Conservation (phyloP, 352 stramenopile genomes). For the Phytophthora pistaciae region DNA sequence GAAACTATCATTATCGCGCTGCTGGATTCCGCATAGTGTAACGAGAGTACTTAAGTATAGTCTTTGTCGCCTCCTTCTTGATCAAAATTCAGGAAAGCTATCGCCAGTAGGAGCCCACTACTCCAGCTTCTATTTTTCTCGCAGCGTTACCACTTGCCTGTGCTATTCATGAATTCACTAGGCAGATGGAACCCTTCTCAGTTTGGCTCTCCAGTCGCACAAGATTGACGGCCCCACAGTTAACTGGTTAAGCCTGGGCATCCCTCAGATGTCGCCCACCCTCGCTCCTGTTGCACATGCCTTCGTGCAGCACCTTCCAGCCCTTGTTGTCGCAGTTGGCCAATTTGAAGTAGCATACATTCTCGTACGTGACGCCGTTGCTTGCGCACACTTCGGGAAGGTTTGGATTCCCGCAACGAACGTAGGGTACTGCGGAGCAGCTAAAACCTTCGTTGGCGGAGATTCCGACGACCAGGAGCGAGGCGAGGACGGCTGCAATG, state of each 20-base stretch:
- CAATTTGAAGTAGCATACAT: neutral
- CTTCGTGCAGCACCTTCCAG: neutral
- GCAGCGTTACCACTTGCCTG: no score
- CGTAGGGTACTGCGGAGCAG: neutral
- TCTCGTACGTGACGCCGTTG: neutral
- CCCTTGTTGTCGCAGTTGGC: neutral
- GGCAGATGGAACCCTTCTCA: no score
- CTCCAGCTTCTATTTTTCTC: no score
- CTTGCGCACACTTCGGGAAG: neutral
- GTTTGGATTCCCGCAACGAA: neutral
- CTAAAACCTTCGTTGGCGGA: neutral
- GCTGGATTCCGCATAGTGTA: no score
- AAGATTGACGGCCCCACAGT: neutral
- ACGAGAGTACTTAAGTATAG: no score
- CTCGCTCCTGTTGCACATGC: neutral
- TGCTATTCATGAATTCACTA: no score
- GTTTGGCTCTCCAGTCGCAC: no score
- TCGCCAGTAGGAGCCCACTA: no score
- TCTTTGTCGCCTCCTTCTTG: no score
- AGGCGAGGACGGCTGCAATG: neutral
- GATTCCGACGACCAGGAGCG: no score
- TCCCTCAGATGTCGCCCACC: neutral
- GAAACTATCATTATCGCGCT: no score
- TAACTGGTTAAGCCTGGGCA: neutral
- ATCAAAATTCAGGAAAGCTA: no score